phyloP scores from a whole-genome alignment of 78 protist species.

The Tieghemostelium lacteum region DNA sequence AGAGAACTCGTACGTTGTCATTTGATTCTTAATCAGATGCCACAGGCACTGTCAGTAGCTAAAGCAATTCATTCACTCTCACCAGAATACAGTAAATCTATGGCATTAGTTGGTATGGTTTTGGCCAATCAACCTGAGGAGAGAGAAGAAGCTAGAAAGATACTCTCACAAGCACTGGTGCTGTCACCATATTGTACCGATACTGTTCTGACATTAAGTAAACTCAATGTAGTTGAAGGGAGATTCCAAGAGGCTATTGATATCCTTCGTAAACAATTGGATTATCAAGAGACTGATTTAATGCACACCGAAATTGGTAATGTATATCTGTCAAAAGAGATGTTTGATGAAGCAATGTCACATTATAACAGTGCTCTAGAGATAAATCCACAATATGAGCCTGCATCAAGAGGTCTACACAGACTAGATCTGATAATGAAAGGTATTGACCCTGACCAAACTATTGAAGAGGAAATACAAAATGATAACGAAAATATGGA shows the following conservation, averaged over 20 bases:
- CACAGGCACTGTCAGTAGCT: conserved; percentile 28
- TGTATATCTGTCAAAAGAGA: conserved; percentile 42
- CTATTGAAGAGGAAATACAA: conserved; percentile 5
- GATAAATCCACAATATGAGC: conserved; percentile 59
- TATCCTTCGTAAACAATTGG: conserved; percentile 53
- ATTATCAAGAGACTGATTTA: conserved; percentile 70
- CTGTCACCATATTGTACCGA: conserved; percentile 68
- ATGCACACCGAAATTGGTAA: conserved; percentile 71
- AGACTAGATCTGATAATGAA: conserved; percentile 49
- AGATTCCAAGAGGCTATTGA: conserved; percentile 64
- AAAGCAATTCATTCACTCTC: conserved; percentile 24
- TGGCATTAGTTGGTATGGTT: conserved; percentile 71
- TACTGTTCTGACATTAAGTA: conserved; percentile 64
- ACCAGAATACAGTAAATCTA: conserved; percentile 61
- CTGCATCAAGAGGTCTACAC: conserved; percentile 43
- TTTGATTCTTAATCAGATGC: conserved; percentile 61
- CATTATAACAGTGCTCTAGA: conserved; percentile 57
- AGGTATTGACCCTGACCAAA: conserved; percentile 68
- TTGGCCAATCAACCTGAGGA: conserved; percentile 78
- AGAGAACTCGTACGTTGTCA: conserved; percentile 75
- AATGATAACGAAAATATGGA: conserved; percentile 9
- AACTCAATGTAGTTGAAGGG: conserved; percentile 69
- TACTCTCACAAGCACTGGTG: conserved; percentile 16
- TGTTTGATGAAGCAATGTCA: conserved; percentile 46
- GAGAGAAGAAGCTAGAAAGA: conserved; percentile 54